phyloP scores from a whole-genome alignment of 768 basidiomycete genomes.

The Boletellus ananas region DNA sequence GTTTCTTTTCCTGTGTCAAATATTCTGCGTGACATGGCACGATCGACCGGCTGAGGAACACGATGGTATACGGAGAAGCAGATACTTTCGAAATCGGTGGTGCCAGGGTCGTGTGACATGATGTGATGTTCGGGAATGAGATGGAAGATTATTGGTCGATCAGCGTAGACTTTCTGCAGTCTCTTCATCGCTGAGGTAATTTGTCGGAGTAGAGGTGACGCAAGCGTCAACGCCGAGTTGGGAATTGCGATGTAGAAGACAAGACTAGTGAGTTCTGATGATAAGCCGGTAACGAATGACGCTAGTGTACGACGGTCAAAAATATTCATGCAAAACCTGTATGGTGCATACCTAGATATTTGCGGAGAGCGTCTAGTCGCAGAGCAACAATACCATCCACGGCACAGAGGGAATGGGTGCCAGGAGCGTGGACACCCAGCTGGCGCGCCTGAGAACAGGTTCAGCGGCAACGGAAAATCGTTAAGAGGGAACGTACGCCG shows the following conservation, averaged over 20 bases:
- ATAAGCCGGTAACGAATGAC: conserved; percentile 45
- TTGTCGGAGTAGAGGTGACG: conserved; percentile 66
- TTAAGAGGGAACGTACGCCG: conserved; percentile 41
- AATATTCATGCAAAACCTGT: background rate
- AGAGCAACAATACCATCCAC: conserved; percentile 59
- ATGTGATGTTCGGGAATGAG: conserved; percentile 68
- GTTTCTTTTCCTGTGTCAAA: conserved; percentile 37
- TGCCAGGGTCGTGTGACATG: conserved; percentile 29
- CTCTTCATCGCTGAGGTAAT: conserved; percentile 63
- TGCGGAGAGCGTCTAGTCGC: conserved; percentile 68
- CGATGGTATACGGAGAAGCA: conserved; percentile 71
- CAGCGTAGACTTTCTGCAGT: conserved; percentile 43
- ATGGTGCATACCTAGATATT: conserved; percentile 49
- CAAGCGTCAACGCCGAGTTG: conserved; percentile 52
- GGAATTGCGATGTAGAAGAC: conserved; percentile 73
- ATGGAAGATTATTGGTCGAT: conserved; percentile 59
- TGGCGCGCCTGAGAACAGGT: conserved; percentile 48
- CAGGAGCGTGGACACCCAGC: conserved; percentile 54
- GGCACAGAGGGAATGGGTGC: conserved; percentile 43
- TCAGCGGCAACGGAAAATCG: conserved; percentile 11
- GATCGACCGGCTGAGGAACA: conserved; percentile 56
- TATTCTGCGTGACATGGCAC: conserved; percentile 54
- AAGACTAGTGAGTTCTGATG: conserved; percentile 37
- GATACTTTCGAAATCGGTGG: conserved; percentile 41
- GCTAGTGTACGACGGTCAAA: conserved; percentile 32